These are phyloP conservation scores for Teratosphaeria pseudoeucalypti DNA, from an alignment of 2,329 filamentous ascomycete genomes.

Conservation along the genomic window DNA sequence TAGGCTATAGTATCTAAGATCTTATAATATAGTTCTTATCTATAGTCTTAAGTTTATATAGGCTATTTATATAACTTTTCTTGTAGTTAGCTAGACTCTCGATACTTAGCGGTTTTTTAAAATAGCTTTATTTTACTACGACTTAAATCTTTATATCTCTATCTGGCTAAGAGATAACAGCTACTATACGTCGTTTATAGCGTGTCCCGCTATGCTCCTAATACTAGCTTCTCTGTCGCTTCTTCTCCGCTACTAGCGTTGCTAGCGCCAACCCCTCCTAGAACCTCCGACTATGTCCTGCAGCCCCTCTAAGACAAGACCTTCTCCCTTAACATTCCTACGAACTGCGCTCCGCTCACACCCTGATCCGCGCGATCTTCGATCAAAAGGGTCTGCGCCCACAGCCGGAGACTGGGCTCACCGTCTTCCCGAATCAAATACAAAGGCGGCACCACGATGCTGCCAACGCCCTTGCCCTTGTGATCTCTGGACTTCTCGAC, in stretches of 20 bases:
- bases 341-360: conserved; percentile 85
- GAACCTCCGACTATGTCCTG: background rate
- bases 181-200: background rate
- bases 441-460: conserved; percentile 82
- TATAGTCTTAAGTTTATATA: no score
- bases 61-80: no score
- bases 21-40: no score
- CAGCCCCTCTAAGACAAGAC: conserved; percentile 39
- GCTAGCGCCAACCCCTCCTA: background rate
- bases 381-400: conserved; percentile 91
- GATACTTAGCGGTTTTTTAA: background rate
- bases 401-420: conserved; percentile 86
- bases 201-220: background rate
- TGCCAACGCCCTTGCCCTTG: conserved; percentile 75
- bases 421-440: conserved; percentile 94
- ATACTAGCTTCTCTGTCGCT: background rate
- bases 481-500: conserved; percentile 88
- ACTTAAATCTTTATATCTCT: background rate
- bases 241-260: background rate
- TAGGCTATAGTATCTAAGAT: no score
- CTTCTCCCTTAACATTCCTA: conserved; percentile 89
- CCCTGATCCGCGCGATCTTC: conserved; percentile 93
- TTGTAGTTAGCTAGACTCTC: background rate
- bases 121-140: background rate
- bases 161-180: background rate